Evolutionary conservation across 768 basidiomycete species (phyloP), one percentile per base, ranked within the genome.

Genomic region (Phlebiopsis flavidoalba): DNA sequence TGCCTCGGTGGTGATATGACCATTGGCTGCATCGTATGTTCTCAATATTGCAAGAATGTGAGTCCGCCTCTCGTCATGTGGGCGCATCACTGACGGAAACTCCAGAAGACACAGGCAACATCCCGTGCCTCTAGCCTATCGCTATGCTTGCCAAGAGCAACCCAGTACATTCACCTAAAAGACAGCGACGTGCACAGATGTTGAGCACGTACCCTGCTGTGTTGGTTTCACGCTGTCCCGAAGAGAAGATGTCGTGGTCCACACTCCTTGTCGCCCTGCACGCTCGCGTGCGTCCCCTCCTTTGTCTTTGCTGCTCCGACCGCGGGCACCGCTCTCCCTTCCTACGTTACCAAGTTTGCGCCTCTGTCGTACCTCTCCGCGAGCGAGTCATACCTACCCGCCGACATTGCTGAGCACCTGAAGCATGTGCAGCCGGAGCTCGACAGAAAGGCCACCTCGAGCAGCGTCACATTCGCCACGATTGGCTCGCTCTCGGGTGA

Each of bases 361-460:
- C 71, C 71, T n/a, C 36, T 70, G 50, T 63, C 66, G 19, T 60
- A 72, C 62, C 63, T 70, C 17, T 65, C 60, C 53, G 65, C 68
- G 14, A 53, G 59, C n/a, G 71, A 72, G 53, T 8, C 33, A 7
- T 68, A 60, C 53, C 68, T 65, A 65, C 68, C 69, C 11, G 63
- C 69, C 36, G 69, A 72, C 57, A 58, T 72, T 60, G 60, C 65
- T 12, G 50, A 6, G 26, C 66, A 68, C 61, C 53, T 71, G 19
- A 62, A 54, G 43, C 66, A 71, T 50, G 63, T 71, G 48, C 58
- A 57, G 22, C 65, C 67, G 26, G 47, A 69, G 56, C 55, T 64
- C 40, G 52, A 65, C 57, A 65, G 61, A 53, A 54, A 26, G n/a
- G 36, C 52, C n/a, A 58, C 65, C 50, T 64, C 64, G 31, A 26